Evolutionary conservation across 495 filamentous ascomycete genomes (phyloP), one percentile per base, ranked within the genome.

Genomic region (Podospora sp.): DNA sequence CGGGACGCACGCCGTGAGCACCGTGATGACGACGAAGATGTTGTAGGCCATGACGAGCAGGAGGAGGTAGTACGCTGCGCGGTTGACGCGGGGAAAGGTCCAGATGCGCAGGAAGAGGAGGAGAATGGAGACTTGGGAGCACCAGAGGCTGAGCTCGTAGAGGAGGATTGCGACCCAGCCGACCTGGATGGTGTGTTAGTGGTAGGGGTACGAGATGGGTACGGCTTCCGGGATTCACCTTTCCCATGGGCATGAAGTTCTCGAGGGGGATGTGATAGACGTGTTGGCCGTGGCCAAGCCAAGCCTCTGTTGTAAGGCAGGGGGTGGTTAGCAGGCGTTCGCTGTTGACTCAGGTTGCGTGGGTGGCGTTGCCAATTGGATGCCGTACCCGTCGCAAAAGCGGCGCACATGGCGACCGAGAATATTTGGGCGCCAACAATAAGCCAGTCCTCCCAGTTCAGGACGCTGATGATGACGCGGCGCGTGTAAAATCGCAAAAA

Each of bases 41-140:
- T 62, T 62, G 29, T 62, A 62, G 59, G 49, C 49, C 20, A 62
- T 21, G 8, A 62, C 59, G n/a, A 21, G 11, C n/a, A 27, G n/a
- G 59, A 62, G 59, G 1, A 62, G 59, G 21, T n/a, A 12, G 33
- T 49, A 49, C 1, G 59, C 59, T 5, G 35, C 59, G 1, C 36
- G 59, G 21, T 35, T 33, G 59, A 62, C 21, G n/a, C 59, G 40
- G 12, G 59, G 59, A 22, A 49, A 49, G 16, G 36, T 62, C 59
- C 59, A 62, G 59, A 62, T 49, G 33, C 59, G 59, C 9, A 25
- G 14, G 21, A 46, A 62, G n/a, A 62, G 35, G 33, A 62, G 59
- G 20, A 62, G 7, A 35, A 62, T 62, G 35, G 59, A 62, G 18
- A 62, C 59, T 29, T 62, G 59, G n/a, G 59, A 62, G 35, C 59